Percentiles rank a stretch among this genome's conserved stretches.
Conservation (phyloP, 2,329 filamentous ascomycete species). For the Akanthomyces uredinophilus region DNA sequence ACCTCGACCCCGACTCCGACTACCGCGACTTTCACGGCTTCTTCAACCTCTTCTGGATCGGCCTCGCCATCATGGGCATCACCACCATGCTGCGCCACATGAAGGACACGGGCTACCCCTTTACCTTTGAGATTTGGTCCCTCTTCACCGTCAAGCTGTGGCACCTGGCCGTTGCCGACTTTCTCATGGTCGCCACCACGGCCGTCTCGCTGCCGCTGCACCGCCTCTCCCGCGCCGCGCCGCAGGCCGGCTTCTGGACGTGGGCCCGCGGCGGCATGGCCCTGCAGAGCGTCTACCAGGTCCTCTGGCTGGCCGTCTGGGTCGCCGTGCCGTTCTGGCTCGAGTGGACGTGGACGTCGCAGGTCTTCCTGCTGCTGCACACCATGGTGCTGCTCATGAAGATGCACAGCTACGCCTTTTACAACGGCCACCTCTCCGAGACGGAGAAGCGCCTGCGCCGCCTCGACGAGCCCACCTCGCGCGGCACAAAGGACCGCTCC, state of each 20-base stretch:
- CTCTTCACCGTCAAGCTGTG: conserved; percentile 85
- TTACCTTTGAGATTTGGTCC: conserved; percentile 81
- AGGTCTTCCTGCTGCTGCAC: conserved; percentile 91
- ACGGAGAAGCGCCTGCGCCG: conserved; percentile 74
- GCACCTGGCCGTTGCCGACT: conserved; percentile 78
- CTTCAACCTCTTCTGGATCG: conserved; percentile 98
- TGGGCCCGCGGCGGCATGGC: conserved; percentile 77
- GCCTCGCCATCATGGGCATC: conserved; percentile 91
- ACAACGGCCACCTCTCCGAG: conserved; percentile 91
- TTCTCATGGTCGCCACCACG: conserved; percentile 76
- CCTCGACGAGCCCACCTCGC: conserved; percentile 68
- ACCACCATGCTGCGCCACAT: conserved; percentile 90
- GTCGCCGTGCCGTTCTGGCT: conserved; percentile 77
- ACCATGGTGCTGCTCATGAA: conserved; percentile 94
- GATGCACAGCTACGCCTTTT: conserved; percentile 97
- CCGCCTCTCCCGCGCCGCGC: conserved; percentile 52
- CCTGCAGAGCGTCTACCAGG: conserved; percentile 78
- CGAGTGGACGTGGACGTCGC: conserved; percentile 93
- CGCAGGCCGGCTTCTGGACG: conserved; percentile 49
- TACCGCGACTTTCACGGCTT: conserved; percentile 95
- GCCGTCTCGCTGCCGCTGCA: conserved; percentile 70
- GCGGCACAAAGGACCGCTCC: conserved; percentile 51
- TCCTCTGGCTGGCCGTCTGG: conserved; percentile 76
- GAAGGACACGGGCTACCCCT: conserved; percentile 84
- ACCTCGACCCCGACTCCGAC: conserved; percentile 89